phyloP scores from a whole-genome alignment of 768 basidiomycete species.

The Suillus placidus region DNA sequence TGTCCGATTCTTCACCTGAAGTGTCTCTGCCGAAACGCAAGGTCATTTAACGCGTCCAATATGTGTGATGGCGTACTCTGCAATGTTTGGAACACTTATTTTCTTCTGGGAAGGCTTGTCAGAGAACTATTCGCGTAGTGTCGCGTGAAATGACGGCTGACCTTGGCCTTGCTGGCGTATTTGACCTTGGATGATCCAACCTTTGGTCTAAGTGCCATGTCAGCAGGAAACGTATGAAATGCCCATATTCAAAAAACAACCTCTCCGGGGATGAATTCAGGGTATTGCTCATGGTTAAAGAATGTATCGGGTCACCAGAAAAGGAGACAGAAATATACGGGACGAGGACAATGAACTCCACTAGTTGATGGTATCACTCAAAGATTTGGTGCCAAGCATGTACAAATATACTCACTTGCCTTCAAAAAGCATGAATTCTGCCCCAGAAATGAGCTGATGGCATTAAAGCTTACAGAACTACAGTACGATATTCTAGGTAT shows the following conservation, averaged over 20 bases:
- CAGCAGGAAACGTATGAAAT: slow-evolving; percentile 1
- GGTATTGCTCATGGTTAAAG: slow-evolving; percentile 35
- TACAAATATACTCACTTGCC: slow-evolving; percentile 17
- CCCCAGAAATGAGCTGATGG: background rate
- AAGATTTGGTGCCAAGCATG: slow-evolving; percentile 24
- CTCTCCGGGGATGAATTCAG: slow-evolving; percentile 11
- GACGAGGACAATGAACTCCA: slow-evolving; percentile 21
- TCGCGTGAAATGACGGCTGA: slow-evolving; percentile 18
- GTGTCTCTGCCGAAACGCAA: slow-evolving; percentile 3
- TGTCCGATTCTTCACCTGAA: slow-evolving; percentile 17
- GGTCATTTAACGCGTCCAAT: background rate
- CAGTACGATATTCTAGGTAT: slow-evolving; percentile 5
- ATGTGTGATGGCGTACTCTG: slow-evolving; percentile 11
- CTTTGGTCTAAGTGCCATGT: slow-evolving; percentile 20
- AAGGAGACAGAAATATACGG: slow-evolving; percentile 16
- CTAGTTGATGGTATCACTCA: background rate
- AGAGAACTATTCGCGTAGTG: slow-evolving; percentile 8
- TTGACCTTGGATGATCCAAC: slow-evolving; percentile 12
- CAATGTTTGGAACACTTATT: slow-evolving; percentile 6
- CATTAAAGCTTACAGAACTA: background rate
- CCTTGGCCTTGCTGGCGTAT: slow-evolving; percentile 17
- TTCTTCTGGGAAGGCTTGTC: slow-evolving; percentile 11
- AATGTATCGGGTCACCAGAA: slow-evolving; percentile 26
- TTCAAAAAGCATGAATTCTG: background rate
- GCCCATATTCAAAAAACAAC: slow-evolving; percentile 17